Percentiles rank a stretch among this genome's conserved stretches.
phyloP scores from a whole-genome alignment of 2,329 filamentous ascomycete genomes.

The Diaporthe capsici region DNA sequence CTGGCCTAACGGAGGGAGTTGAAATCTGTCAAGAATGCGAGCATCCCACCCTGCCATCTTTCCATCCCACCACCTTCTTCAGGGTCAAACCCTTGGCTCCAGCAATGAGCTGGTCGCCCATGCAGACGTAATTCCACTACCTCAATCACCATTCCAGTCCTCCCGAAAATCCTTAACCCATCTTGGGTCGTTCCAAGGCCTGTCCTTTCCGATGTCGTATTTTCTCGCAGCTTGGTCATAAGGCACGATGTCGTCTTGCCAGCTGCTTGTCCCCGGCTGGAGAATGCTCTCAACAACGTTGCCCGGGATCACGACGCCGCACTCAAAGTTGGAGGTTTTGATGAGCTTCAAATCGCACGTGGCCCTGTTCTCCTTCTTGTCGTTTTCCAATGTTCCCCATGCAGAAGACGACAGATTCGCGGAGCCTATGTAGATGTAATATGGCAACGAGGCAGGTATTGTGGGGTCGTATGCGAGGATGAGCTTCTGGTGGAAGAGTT shows the following conservation, averaged over 20 bases:
- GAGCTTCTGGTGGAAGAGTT: slow-evolving; percentile 47
- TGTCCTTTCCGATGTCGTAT: slow-evolving; percentile 43
- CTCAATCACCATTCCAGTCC: slow-evolving; percentile 1
- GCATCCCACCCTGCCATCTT: background rate
- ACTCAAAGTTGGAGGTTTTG: slow-evolving; percentile 47
- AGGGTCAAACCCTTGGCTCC: slow-evolving; percentile 8
- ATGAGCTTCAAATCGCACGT: slow-evolving; percentile 45
- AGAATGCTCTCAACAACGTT: slow-evolving; percentile 42
- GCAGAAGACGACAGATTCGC: slow-evolving; percentile 46
- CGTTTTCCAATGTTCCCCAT: slow-evolving; percentile 45
- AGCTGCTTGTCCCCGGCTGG: slow-evolving; percentile 44
- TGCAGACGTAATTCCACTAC: background rate
- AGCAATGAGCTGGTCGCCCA: no score
- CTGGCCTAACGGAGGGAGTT: background rate
- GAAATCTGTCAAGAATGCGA: slow-evolving; percentile 30
- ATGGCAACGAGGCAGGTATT: slow-evolving; percentile 34
- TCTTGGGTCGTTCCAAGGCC: slow-evolving; percentile 45
- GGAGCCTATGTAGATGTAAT: slow-evolving; percentile 48
- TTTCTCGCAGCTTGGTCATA: slow-evolving; percentile 40
- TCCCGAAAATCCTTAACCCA: slow-evolving; percentile 42
- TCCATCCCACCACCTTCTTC: background rate
- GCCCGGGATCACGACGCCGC: slow-evolving; percentile 46
- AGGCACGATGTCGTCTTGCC: slow-evolving; percentile 46
- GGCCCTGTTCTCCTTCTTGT: slow-evolving; percentile 44
- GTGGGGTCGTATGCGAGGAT: slow-evolving; percentile 44